These are phyloP conservation scores for Amanita polypyramis DNA, from an alignment of 768 basidiomycete genomes.

Conservation along the genomic window DNA sequence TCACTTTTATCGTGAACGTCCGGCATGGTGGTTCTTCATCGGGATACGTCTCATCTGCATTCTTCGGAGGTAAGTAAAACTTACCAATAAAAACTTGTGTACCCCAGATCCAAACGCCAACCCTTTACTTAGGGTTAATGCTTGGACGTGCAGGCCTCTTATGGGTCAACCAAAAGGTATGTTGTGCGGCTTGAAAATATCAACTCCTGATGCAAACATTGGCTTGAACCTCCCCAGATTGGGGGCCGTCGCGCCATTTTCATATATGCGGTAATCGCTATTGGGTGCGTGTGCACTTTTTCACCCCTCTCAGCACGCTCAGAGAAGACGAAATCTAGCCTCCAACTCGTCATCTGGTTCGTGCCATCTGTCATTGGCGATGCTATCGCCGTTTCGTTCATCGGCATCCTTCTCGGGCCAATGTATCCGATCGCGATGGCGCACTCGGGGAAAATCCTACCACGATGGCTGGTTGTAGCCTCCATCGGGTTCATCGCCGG, in stretches of 20 bases:
- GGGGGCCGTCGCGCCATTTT: conserved; percentile 45
- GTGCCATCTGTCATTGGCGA: conserved; percentile 54
- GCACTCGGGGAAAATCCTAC: conserved; percentile 55
- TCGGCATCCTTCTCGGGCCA: conserved; percentile 65
- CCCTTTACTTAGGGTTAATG: conserved; percentile 33
- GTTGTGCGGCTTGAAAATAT: too few relatives aligned
- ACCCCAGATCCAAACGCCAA: not conserved
- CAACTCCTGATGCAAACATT: too few relatives aligned
- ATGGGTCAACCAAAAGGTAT: conserved; percentile 44
- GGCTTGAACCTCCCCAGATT: conserved; percentile 22
- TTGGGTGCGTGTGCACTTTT: conserved; percentile 24
- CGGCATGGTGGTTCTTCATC: conserved; percentile 25
- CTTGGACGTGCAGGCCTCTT: conserved; percentile 43
- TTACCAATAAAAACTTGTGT: not conserved
- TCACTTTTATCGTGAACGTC: conserved; percentile 38
- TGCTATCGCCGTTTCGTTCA: conserved; percentile 50
- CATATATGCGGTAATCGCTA: conserved; percentile 39
- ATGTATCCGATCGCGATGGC: conserved; percentile 72
- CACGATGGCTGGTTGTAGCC: conserved; percentile 54
- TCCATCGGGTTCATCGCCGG: conserved; percentile 61
- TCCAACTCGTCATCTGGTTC: conserved; percentile 62
- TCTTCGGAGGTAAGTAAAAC: conserved; percentile 35
- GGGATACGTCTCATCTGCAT: conserved; percentile 49
- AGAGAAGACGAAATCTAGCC: conserved; percentile 19
- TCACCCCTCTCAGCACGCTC: not conserved